These are phyloP conservation scores for Comarum palustre DNA, from an alignment of 306 rosid genomes.

Conservation along the genomic window DNA sequence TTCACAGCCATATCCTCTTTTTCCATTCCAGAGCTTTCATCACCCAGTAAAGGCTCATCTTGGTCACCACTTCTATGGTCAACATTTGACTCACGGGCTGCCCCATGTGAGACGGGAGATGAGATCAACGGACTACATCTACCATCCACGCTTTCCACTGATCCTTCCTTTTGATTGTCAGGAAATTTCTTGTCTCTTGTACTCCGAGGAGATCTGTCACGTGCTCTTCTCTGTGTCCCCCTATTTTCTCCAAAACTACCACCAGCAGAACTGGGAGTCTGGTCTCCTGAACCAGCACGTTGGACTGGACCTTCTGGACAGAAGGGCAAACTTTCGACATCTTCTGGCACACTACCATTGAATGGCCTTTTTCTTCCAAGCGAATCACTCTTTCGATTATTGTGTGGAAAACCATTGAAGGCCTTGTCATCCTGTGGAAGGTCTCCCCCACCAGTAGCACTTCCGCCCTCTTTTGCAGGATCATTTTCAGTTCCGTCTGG, in stretches of 20 bases:
- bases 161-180: slow-evolving; percentile 55
- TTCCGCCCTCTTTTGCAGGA: slow-evolving; percentile 47
- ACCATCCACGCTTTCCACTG: slow-evolving; percentile 67
- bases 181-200: slow-evolving; percentile 32
- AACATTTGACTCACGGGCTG: slow-evolving; percentile 49
- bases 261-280: slow-evolving; percentile 39
- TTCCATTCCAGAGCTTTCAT: slow-evolving; percentile 55
- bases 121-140: slow-evolving; percentile 41
- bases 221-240: slow-evolving; percentile 42
- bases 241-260: slow-evolving; percentile 42
- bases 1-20: slow-evolving; percentile 44
- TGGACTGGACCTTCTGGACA: slow-evolving; percentile 45
- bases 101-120: slow-evolving; percentile 52
- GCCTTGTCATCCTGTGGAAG: slow-evolving; percentile 40
- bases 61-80: slow-evolving; percentile 55
- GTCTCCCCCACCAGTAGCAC: slow-evolving; percentile 47
- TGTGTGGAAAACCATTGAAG: slow-evolving; percentile 43
- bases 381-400: slow-evolving; percentile 49
- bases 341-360: slow-evolving; percentile 37
- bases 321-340: slow-evolving; percentile 37
- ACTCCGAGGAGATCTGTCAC: slow-evolving; percentile 47
- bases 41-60: slow-evolving; percentile 53
- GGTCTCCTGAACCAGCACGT: slow-evolving; percentile 41
- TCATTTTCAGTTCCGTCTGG: slow-evolving; percentile 58
- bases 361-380: slow-evolving; percentile 52